Conservation (phyloP, 345 rosid species). For the Populus tremula region DNA sequence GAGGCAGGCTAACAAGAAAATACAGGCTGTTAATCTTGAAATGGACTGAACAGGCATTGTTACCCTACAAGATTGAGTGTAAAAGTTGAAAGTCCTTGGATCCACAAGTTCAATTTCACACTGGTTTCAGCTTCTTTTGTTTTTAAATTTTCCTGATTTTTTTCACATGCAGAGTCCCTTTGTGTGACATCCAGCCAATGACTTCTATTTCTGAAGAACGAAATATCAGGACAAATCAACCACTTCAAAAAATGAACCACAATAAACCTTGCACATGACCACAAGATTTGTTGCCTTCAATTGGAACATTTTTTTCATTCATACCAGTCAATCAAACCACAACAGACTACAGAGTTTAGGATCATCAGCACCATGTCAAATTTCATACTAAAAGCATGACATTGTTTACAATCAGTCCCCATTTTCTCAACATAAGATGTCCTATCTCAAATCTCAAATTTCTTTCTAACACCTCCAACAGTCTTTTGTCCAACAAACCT, state of each 20-base stretch:
- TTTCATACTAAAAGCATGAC: background rate
- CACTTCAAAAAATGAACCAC: too few relatives aligned
- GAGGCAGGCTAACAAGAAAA: background rate
- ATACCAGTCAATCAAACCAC: background rate
- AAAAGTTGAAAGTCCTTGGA: too few relatives aligned
- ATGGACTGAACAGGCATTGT: background rate
- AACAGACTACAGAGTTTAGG: background rate
- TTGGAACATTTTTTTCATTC: background rate
- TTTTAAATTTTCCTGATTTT: too few relatives aligned
- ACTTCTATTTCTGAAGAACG: too few relatives aligned
- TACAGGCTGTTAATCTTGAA: background rate
- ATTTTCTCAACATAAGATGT: background rate
- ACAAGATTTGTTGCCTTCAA: background rate
- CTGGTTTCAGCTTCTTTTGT: too few relatives aligned
- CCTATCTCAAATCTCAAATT: too few relatives aligned
- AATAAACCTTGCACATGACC: background rate
- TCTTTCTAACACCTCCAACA: too few relatives aligned
- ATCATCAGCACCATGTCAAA: background rate
- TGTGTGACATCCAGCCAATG: too few relatives aligned
- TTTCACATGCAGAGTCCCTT: too few relatives aligned
- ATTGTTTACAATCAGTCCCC: background rate
- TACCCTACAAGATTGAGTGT: too few relatives aligned
- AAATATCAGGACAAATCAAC: too few relatives aligned
- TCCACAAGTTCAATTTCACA: too few relatives aligned
- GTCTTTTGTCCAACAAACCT: background rate